Conservation (phyloP, 2,329 filamentous ascomycete species). For the Fusarium praegraminearum region DNA sequence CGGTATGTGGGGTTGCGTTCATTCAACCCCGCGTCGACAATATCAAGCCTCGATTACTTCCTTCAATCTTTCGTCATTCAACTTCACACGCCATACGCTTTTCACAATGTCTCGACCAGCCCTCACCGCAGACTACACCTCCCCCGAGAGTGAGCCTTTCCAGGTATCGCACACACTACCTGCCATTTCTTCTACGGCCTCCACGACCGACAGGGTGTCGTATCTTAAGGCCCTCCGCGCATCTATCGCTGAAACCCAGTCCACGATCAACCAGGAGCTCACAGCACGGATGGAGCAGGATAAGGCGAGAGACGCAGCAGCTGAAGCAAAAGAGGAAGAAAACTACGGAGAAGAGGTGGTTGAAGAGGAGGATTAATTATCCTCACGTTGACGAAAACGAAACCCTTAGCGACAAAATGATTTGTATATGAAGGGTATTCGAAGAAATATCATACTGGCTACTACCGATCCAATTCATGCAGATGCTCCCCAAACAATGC, state of each 20-base stretch:
- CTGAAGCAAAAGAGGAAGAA: conserved; percentile 74
- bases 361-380: conserved; percentile 65
- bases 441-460: conserved; percentile 43
- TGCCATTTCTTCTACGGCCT: conserved; percentile 50
- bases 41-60: conserved; percentile 4
- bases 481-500: conserved; percentile 37
- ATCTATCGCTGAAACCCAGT: conserved; percentile 71
- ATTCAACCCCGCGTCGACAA: conserved; percentile 40
- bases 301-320: conserved; percentile 63
- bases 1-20: conserved; percentile 25
- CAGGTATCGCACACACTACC: conserved; percentile 54
- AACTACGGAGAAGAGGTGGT: conserved; percentile 89
- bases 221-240: conserved; percentile 71
- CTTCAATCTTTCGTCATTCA: neutral
- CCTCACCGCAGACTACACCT: conserved; percentile 64
- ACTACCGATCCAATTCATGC: conserved; percentile 41
- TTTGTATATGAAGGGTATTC: conserved; percentile 42
- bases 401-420: conserved; percentile 16
- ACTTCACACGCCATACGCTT: neutral
- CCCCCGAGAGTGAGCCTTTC: conserved; percentile 63
- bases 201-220: conserved; percentile 63
- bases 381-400: neutral
- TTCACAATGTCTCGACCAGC: conserved; percentile 32
- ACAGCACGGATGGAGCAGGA: conserved; percentile 82
- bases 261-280: conserved; percentile 75